These are phyloP conservation scores for Diutina sp. DNA, from an alignment of 1,139 yeast species.

Conservation along the genomic window DNA sequence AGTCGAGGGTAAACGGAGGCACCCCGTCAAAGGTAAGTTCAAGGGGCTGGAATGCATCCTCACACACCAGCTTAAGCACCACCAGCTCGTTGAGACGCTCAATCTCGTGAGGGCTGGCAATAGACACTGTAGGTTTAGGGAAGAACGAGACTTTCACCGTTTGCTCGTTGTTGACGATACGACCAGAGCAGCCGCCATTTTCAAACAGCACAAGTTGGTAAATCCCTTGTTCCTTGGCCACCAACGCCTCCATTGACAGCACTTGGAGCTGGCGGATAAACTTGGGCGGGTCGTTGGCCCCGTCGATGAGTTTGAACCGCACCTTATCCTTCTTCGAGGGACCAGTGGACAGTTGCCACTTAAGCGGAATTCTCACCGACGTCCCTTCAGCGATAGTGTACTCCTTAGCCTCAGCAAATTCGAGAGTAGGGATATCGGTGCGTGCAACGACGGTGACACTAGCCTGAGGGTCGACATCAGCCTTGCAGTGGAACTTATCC, in stretches of 20 bases:
- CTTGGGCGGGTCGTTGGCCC: not conserved
- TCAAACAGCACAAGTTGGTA: slow-evolving; percentile 46
- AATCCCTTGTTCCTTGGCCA: slow-evolving; percentile 43
- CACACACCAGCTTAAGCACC: slow-evolving; percentile 22
- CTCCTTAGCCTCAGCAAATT: slow-evolving; percentile 2
- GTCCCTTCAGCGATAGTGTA: slow-evolving; percentile 49
- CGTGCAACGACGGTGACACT: slow-evolving; percentile 11
- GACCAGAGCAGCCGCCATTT: slow-evolving; percentile 65
- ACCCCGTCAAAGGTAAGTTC: slow-evolving; percentile 33
- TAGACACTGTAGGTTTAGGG: slow-evolving; percentile 40
- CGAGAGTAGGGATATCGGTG: slow-evolving; percentile 25
- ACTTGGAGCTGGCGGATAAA: slow-evolving; percentile 9
- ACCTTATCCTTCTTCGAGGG: slow-evolving; percentile 14
- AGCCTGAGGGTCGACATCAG: slow-evolving; percentile 18
- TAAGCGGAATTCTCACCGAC: slow-evolving; percentile 43
- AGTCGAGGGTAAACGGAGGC: slow-evolving; percentile 64
- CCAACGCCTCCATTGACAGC: slow-evolving; percentile 24
- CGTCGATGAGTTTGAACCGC: not conserved
- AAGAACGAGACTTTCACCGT: slow-evolving; percentile 34
- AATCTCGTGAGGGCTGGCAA: slow-evolving; percentile 5
- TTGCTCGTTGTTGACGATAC: slow-evolving; percentile 18
- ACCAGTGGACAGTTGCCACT: slow-evolving; percentile 20
- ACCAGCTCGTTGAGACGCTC: not conserved
- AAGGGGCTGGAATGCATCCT: slow-evolving; percentile 9
- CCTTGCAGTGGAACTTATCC: slow-evolving; percentile 68